Conservation (phyloP, 1,139 yeast species). For the Yamadazyma songkhlaensis region DNA sequence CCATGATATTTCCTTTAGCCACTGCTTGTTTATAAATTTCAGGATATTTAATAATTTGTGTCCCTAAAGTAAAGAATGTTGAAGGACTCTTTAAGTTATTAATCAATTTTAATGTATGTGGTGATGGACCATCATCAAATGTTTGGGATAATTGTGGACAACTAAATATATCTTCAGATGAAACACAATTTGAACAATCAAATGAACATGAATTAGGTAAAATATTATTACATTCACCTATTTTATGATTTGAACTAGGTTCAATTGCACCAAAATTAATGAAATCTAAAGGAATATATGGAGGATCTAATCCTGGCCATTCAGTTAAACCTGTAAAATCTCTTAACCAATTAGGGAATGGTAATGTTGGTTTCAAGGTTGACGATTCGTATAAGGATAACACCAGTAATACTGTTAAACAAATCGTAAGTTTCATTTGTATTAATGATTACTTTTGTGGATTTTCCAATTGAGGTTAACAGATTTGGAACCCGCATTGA, state of each 20-base stretch:
- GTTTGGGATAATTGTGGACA: conserved; percentile 80
- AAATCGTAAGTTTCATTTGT: no score
- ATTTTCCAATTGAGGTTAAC: no score
- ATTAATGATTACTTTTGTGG: no score
- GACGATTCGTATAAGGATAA: no score
- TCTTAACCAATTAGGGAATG: conserved; percentile 77
- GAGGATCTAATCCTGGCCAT: conserved; percentile 89
- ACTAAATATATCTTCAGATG: conserved; percentile 73
- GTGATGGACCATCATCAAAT: conserved; percentile 94
- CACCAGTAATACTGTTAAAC: no score
- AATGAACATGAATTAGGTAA: conserved; percentile 63
- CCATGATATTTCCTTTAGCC: conserved; percentile 71
- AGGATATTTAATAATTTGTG: conserved; percentile 74
- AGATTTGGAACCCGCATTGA: no score
- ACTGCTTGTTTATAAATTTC: conserved; percentile 61
- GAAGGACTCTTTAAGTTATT: conserved; percentile 48
- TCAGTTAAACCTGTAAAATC: conserved; percentile 67
- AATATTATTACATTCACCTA: conserved; percentile 57
- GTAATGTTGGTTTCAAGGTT: conserved; percentile 17
- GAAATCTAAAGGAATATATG: conserved; percentile 77
- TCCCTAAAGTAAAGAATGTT: conserved; percentile 84
- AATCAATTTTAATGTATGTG: conserved; percentile 60
- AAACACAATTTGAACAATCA: conserved; percentile 79
- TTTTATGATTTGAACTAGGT: conserved; percentile 43
- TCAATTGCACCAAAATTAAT: conserved; percentile 57